phyloP scores from a whole-genome alignment of 345 rosid genomes.

The Acer saccharum region DNA sequence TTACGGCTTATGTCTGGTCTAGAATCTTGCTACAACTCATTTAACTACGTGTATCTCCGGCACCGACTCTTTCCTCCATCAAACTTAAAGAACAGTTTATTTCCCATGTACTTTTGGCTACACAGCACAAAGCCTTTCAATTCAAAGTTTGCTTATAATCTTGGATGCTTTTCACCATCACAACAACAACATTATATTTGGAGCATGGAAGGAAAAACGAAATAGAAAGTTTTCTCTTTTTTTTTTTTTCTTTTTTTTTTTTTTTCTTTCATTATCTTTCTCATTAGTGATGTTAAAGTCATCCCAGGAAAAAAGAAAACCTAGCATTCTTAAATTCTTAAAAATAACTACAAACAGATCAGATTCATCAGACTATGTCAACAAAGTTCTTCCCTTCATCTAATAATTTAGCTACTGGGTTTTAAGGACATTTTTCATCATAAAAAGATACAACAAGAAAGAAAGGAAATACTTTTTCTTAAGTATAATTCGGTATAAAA shows the following conservation, averaged over 20 bases:
- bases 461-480: slow-evolving; percentile 72
- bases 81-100: not conserved
- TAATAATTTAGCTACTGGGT: not conserved
- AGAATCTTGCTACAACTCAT: slow-evolving; percentile 6
- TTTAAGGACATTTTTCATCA: not conserved
- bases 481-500: slow-evolving; percentile 85
- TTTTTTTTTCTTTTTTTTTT: not conserved
- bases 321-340: not conserved
- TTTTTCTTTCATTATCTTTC: not conserved
- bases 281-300: not conserved
- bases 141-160: not conserved
- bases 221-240: not conserved
- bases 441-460: not conserved
- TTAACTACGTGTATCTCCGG: slow-evolving; percentile 9
- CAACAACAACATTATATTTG: not conserved
- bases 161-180: not conserved
- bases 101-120: not conserved
- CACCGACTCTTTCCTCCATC: slow-evolving; percentile 15
- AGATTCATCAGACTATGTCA: not conserved
- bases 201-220: not conserved
- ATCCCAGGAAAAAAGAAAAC: not conserved
- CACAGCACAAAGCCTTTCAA: not conserved
- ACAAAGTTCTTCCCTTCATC: not conserved
- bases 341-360: not conserved
- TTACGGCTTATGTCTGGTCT: not conserved